Percentiles rank a stretch among this genome's conserved stretches.
Evolutionary conservation across 352 stramenopile genomes (phyloP).

Genomic region (Halophytophthora polymorphica): DNA sequence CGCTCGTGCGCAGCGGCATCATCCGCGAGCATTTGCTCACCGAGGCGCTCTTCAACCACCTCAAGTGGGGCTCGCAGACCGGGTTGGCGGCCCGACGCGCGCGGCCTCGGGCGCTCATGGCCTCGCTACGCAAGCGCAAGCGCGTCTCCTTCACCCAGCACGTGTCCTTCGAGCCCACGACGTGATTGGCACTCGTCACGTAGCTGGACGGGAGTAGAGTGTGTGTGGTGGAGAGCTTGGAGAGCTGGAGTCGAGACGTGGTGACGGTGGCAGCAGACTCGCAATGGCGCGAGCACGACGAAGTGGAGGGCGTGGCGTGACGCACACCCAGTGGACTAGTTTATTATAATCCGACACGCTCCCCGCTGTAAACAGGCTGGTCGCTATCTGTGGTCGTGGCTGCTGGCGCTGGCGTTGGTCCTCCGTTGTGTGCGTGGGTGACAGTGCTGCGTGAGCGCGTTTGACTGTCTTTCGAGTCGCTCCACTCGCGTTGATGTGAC

Average conservation of each 20-base stretch:
- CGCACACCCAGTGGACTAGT: no score
- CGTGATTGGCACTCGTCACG: slow-evolving; percentile 12
- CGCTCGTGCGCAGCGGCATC: slow-evolving; percentile 59
- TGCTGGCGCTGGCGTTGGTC: no score
- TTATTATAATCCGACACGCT: no score
- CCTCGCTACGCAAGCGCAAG: slow-evolving; percentile 77
- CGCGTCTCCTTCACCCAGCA: slow-evolving; percentile 87
- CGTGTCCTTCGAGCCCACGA: slow-evolving; percentile 69
- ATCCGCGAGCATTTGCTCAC: slow-evolving; percentile 73
- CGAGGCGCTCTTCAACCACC: slow-evolving; percentile 82
- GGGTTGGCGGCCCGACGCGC: slow-evolving; percentile 55
- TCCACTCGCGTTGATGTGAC: no score
- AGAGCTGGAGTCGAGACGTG: slow-evolving; percentile 1
- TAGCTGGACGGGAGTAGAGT: slow-evolving; percentile 4
- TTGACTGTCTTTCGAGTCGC: no score
- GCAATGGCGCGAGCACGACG: no score
- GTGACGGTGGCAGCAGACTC: no score
- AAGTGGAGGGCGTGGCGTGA: no score
- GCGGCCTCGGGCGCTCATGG: slow-evolving; percentile 56
- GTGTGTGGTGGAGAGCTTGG: not conserved
- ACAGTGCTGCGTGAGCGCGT: no score
- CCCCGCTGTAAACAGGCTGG: no score
- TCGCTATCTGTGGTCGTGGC: no score
- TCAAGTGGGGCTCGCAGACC: slow-evolving; percentile 80
- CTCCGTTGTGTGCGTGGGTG: no score